Evolutionary conservation across 2,329 filamentous ascomycete genomes (phyloP).

Genomic region (Ilyonectria sp.): DNA sequence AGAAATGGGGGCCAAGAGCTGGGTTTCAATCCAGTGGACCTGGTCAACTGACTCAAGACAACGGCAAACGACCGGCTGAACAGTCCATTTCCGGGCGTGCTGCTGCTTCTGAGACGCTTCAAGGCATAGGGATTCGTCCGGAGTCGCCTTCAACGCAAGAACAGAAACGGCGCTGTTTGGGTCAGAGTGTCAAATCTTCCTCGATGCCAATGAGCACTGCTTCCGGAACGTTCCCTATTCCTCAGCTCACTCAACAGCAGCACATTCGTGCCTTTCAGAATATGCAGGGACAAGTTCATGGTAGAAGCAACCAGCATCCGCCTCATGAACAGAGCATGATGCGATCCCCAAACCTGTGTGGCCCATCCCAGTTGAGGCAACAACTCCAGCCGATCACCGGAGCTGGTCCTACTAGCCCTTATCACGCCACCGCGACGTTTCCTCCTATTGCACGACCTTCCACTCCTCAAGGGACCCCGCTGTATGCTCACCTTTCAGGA

Average conservation of each 20-base stretch:
- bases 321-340: constrained; percentile 10
- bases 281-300: not conserved
- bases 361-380: constrained; percentile 13
- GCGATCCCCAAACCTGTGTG: constrained; percentile 19
- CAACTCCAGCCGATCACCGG: constrained; percentile 10
- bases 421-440: not conserved
- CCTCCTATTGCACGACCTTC: not conserved
- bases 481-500: constrained; percentile 24
- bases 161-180: not conserved
- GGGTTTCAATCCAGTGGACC: not conserved
- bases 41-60: not conserved
- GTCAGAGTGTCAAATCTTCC: not conserved
- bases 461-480: not conserved
- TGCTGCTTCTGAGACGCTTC: not conserved
- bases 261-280: not conserved
- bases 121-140: not conserved
- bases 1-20: not conserved
- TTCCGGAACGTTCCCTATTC: not conserved
- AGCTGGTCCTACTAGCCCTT: constrained; percentile 11
- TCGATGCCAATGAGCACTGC: constrained; percentile 13
- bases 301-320: not conserved
- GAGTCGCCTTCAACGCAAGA: not conserved
- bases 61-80: not conserved
- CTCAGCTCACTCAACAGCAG: not conserved
- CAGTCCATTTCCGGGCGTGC: not conserved